Base-by-base conservation (phyloP, 768 basidiomycete genomes). In the Lentinula raphanica region DNA sequence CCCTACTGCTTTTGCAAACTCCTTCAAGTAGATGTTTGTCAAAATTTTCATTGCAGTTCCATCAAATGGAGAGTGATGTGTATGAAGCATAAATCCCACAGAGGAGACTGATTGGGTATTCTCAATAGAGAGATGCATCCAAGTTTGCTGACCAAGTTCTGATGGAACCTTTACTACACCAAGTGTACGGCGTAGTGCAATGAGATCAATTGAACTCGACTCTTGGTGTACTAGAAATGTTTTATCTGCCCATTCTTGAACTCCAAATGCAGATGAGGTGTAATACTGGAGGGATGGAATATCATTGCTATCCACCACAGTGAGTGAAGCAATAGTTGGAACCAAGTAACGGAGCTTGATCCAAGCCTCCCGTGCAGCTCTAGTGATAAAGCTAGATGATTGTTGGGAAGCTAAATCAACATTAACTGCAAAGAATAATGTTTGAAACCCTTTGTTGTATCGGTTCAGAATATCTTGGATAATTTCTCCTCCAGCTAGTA, bases 41-140 rank as follows among this genome's bases (percentile, higher is more conserved):
- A 68, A 29, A 21, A 67, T 64, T 50, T 67, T 67, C 32, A 59
- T 44, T 13, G 63, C 68, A 12, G 58, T 59, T 2, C 67, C 67
- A 56, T 70, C 69, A 50, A 66, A 66, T 8, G 63, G 60, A 15
- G 61, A 39, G 50, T 70, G 67, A 40, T 61, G 62, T 3, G 59
- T 64, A 42, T 63, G 67, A 12, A 70, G 50, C 17, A 70, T 46
- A 23, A 68, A 23, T 7, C 63, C 68, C 46, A 61, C 63, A n/a
- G 48, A 48, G 2, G 54, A 36, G 9, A 60, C 42, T 21, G 12
- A 8, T 27, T 23, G 48, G 25, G 65, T 38, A 21, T 46, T n/a
- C 44, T 1, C 7, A 4, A 46, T 46, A 27, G 44, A 46, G 42
- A 68, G 23, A 57, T 68, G 63, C n/a, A 67, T 38, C 65, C 65